phyloP scores from a whole-genome alignment of 1,139 yeast species.

The Hansenula sp. region DNA sequence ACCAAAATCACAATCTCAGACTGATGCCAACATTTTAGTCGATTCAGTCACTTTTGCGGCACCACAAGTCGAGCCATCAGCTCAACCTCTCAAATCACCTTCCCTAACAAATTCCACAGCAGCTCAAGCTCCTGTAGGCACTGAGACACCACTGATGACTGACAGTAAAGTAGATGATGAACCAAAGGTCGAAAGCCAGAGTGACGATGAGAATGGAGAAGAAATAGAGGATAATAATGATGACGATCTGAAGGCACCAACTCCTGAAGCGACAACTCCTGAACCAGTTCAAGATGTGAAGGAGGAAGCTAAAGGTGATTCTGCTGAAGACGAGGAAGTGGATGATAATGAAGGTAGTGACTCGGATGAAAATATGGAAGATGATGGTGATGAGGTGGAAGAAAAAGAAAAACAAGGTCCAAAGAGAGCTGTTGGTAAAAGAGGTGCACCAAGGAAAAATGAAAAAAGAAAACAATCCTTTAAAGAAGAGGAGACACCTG shows the following conservation, averaged over 20 bases:
- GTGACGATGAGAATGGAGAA: background rate
- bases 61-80: background rate
- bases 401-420: slow-evolving; percentile 7
- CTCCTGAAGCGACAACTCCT: slow-evolving; percentile 1
- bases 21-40: no score
- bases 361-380: slow-evolving; percentile 1
- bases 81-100: background rate
- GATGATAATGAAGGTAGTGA: background rate
- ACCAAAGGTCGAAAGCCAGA: background rate
- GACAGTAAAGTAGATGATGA: background rate
- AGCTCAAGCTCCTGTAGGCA: no score
- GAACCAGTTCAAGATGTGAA: background rate
- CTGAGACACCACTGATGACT: no score
- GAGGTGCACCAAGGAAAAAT: background rate
- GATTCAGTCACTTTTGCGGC: no score
- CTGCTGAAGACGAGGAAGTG: background rate
- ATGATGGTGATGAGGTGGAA: slow-evolving; percentile 9
- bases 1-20: background rate
- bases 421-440: slow-evolving; percentile 1
- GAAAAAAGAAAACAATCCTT: background rate
- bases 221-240: slow-evolving; percentile 2
- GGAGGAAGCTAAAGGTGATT: background rate
- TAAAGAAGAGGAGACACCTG: slow-evolving; percentile 6
- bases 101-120: no score
- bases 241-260: slow-evolving; percentile 1